phyloP scores from a whole-genome alignment of 495 filamentous ascomycete species.

The Xylaria intraflava region DNA sequence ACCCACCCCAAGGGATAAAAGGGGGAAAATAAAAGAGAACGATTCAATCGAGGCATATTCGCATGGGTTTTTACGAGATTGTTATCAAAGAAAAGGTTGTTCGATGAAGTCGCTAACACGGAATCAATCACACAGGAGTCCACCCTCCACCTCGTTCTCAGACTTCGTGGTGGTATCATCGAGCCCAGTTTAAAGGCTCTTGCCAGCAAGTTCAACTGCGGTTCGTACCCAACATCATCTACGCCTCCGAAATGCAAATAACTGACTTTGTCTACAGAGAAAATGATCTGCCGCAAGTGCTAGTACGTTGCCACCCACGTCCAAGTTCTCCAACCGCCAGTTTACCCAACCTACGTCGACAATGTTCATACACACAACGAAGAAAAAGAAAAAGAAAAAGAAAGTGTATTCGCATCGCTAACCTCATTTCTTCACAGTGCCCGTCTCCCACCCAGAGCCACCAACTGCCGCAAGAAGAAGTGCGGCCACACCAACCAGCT shows the following conservation, averaged over 20 bases:
- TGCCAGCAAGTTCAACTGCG: constrained; percentile 98
- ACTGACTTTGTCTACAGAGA: constrained; percentile 39
- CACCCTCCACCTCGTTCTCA: constrained; percentile 97
- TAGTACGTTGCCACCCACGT: constrained; percentile 56
- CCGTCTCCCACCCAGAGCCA: constrained; percentile 94
- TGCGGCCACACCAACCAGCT: constrained; percentile 99
- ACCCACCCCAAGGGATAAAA: not conserved
- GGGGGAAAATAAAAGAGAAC: too few species aligned
- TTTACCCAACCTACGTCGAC: not conserved
- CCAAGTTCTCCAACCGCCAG: not conserved
- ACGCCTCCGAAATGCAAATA: not conserved
- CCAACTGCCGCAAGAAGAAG: constrained; percentile 99
- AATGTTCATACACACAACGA: not conserved
- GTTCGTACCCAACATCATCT: not conserved
- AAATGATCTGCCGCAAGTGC: constrained; percentile 99
- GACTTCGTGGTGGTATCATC: constrained; percentile 98
- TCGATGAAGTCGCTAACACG: constrained; percentile 10
- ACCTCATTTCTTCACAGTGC: constrained; percentile 47
- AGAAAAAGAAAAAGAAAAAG: not conserved
- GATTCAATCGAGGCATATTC: not conserved
- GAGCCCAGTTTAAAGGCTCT: constrained; percentile 98
- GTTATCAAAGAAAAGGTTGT: constrained; percentile 11
- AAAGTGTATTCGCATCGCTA: constrained; percentile 2
- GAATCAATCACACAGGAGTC: constrained; percentile 62
- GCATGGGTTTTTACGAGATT: not conserved